Conservation (phyloP, 1,139 yeast genomes). For the Pneumocystis canis region DNA sequence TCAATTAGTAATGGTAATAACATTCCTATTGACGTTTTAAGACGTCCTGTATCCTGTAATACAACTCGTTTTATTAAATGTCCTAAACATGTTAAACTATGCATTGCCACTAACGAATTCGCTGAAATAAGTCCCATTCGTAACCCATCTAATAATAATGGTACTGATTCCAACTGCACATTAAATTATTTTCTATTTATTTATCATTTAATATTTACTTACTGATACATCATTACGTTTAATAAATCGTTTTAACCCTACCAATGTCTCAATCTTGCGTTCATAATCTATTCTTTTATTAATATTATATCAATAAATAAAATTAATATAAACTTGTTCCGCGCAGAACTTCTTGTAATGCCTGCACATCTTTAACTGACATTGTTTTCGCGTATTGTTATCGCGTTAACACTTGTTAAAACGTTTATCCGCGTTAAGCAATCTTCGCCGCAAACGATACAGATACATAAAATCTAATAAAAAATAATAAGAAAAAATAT, state of each 20-base stretch:
- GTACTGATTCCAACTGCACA: not conserved
- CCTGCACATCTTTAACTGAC: not conserved
- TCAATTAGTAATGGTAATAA: constrained; percentile 46
- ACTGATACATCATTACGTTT: not conserved
- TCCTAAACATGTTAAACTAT: constrained; percentile 47
- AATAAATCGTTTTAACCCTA: not conserved
- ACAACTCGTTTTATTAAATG: constrained; percentile 64
- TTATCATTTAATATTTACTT: not conserved
- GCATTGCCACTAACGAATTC: not conserved
- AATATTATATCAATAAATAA: too few species aligned
- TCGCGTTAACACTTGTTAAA: too few species aligned
- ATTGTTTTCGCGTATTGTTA: not conserved
- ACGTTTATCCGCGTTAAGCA: too few species aligned
- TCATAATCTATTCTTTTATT: not conserved
- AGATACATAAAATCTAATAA: too few species aligned
- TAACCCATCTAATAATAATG: not conserved
- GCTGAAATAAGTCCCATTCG: not conserved
- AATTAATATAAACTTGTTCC: not conserved
- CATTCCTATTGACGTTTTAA: constrained; percentile 35
- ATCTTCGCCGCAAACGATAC: too few species aligned
- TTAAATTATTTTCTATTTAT: too few species aligned
- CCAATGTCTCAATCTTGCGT: not conserved
- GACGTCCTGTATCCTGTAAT: constrained; percentile 48
- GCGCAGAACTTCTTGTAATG: not conserved
- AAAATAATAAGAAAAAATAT: too few species aligned